A percentile compares a stretch with the other conserved stretches of the same genome.
Evolutionary conservation across 2,329 filamentous ascomycete species (phyloP).

Genomic region (Arthroderma uncinatum): DNA sequence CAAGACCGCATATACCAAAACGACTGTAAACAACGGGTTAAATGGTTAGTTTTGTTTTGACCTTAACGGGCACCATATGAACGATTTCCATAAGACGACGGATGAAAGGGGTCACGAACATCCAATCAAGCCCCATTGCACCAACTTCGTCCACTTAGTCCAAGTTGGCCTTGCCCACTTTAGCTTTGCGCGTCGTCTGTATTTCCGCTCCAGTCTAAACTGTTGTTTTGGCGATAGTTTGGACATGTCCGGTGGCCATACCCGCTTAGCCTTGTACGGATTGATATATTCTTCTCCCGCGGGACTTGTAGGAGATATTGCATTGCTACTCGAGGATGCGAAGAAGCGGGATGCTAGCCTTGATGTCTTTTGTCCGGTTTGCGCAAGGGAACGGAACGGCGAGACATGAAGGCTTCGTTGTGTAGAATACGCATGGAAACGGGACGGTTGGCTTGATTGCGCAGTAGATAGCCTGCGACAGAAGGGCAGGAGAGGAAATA

Average conservation of each 20-base stretch:
- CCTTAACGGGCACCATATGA: not conserved
- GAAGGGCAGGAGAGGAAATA: not conserved
- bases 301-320: not conserved
- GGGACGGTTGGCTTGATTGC: not conserved
- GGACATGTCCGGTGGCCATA: conserved; percentile 55
- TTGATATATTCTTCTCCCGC: conserved; percentile 37
- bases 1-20: conserved; percentile 33
- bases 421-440: not conserved
- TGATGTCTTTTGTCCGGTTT: not conserved
- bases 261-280: conserved; percentile 48
- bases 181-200: conserved; percentile 49
- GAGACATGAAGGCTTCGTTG: not conserved
- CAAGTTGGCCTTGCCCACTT: conserved; percentile 51
- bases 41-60: conserved; percentile 7
- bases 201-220: conserved; percentile 57
- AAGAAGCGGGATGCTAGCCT: not conserved
- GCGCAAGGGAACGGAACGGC: not conserved
- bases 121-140: conserved; percentile 44
- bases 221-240: conserved; percentile 54
- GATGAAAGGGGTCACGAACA: conserved; percentile 30
- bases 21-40: conserved; percentile 19
- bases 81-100: not conserved
- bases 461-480: not conserved
- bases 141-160: conserved; percentile 47
- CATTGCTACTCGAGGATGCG: not conserved